phyloP scores from a whole-genome alignment of 441 rosid species.

The Lepidium campestre region DNA sequence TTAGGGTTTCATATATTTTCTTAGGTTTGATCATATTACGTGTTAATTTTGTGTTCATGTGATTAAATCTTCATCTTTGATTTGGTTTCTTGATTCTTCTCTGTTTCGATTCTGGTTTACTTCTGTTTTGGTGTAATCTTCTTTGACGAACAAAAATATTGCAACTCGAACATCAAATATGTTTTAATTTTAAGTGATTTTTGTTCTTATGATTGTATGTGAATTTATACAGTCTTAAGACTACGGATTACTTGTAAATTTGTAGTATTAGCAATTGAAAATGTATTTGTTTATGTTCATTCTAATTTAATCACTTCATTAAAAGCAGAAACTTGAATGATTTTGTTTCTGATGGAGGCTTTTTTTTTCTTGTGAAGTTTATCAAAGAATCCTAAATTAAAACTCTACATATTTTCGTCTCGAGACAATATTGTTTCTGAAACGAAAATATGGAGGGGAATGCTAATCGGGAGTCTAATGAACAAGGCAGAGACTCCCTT shows the following conservation, averaged over 20 bases:
- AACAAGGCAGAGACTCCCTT: background rate
- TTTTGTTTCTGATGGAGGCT: no score
- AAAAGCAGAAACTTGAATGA: no score
- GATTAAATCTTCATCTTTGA: no score
- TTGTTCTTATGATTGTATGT: background rate
- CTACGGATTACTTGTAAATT: background rate
- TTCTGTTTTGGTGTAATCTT: background rate
- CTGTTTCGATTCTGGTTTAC: background rate
- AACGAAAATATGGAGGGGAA: slow-evolving; percentile 7
- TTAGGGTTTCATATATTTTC: no score
- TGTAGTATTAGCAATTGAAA: background rate
- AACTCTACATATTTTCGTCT: background rate
- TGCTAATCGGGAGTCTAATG: background rate
- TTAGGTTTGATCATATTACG: no score
- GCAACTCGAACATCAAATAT: background rate
- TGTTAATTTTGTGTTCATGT: no score
- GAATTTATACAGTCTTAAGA: no score
- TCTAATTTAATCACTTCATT: background rate
- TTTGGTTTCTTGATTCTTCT: no score
- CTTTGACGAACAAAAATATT: background rate
- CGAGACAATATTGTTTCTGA: background rate
- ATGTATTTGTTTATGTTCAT: background rate
- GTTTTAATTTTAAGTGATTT: background rate
- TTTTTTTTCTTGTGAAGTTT: background rate
- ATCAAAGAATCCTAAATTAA: background rate